Evolutionary conservation across 768 basidiomycete genomes (phyloP), one percentile per base, ranked within the genome.

Genomic region (Leucosporidium yakuticum): DNA sequence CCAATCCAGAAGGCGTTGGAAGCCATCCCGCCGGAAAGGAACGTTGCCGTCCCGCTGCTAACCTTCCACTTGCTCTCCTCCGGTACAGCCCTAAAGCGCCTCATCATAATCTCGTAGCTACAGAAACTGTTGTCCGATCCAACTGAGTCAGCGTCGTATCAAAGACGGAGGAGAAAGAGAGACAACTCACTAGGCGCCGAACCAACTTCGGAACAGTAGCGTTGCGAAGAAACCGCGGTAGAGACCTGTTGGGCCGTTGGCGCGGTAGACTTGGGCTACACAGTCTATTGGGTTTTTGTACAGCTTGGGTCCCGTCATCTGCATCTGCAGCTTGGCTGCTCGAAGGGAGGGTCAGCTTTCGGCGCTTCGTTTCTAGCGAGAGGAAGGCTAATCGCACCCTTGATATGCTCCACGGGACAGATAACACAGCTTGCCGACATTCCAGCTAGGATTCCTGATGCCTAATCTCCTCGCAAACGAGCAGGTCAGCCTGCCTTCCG

Each of bases 191-290:
- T 73, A 64, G 23, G 59, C 64, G 17, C 65, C 65, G 64, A 90
- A 90, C 79, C 86, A 87, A 66, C 84, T 84, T 60, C 90, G 80
- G 77, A 87, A 89, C 9, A 85, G 83, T 32, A 90, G 81, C 70
- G 87, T 88, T 2, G 87, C 88, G 0, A 85, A 84, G 69, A 91
- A 83, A 61, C 89, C 90, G 73, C 85, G 84, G 85, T 87, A 91
- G 69, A 91, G 79, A 9, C 89, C 89, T 21, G 77, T 64, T 12
- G 84, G 59, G 21, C 90, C 90, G 75, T 88, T 86, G 15, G 81
- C 78, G 14, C 81, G 81, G 25, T 87, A 78, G 51, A 90, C 83
- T 76, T 89, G 84, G 34, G 84, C 81, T 4, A 84, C 83, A 74
- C 85, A 87, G 77, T 87, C 86, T 57, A 63, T 44, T 34, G 57